Evolutionary conservation across 2,329 filamentous ascomycete genomes (phyloP).

Genomic region (Passalora sequoiae): DNA sequence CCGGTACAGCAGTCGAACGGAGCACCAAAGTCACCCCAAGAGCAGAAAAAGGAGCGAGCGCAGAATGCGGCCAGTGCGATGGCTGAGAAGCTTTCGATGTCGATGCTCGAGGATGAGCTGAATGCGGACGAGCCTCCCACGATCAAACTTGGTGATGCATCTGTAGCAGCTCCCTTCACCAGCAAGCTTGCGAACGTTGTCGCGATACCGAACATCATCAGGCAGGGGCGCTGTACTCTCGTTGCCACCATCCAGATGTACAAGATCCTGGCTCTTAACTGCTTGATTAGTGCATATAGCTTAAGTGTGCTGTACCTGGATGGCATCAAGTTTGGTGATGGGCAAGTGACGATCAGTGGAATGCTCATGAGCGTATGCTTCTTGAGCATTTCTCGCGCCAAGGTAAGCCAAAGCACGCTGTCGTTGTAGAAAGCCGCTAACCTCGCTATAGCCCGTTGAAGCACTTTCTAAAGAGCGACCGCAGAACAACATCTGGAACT

Average conservation of each 20-base stretch:
- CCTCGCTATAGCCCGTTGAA: constrained; percentile 65
- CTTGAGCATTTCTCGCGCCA: constrained; percentile 94
- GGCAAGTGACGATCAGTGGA: constrained; percentile 95
- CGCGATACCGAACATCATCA: constrained; percentile 95
- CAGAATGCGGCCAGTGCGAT: constrained; percentile 68
- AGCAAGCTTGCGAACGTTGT: constrained; percentile 96
- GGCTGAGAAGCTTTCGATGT: constrained; percentile 77
- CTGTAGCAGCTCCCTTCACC: constrained; percentile 93
- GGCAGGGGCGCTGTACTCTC: constrained; percentile 92
- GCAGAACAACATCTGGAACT: constrained; percentile 98
- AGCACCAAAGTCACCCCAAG: constrained; percentile 40
- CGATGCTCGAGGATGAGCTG: constrained; percentile 85
- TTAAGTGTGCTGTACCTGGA: constrained; percentile 93
- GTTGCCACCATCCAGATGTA: constrained; percentile 99
- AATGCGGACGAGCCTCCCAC: constrained; percentile 87
- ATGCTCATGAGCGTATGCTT: constrained; percentile 99
- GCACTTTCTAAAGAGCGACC: constrained; percentile 92
- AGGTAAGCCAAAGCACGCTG: constrained; percentile 44
- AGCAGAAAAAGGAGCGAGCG: constrained; percentile 52
- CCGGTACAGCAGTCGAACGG: constrained; percentile 14
- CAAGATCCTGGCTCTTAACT: constrained; percentile 94
- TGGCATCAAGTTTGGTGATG: constrained; percentile 98
- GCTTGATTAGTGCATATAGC: constrained; percentile 95
- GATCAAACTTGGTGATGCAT: constrained; percentile 95
- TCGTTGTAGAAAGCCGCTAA: constrained; percentile 26